Evolutionary conservation across 140 eudicot genomes (phyloP), one percentile per base, ranked within the genome.

Genomic region (Bidens hawaiensis): DNA sequence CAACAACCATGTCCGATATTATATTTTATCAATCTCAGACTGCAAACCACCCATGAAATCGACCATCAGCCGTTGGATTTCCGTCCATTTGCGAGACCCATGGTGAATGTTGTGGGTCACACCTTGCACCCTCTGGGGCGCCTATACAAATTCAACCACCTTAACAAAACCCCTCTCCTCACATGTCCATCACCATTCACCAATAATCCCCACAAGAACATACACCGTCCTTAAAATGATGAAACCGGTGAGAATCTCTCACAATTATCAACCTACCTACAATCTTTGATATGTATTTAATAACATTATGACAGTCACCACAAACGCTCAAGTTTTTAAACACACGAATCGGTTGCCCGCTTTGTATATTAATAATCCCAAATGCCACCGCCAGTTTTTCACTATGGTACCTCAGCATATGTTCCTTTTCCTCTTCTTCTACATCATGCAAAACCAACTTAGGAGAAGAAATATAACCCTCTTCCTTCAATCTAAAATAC

Each of bases 121-220:
- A n/a, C n/a, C n/a, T n/a, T n/a, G n/a, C n/a, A n/a, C n/a, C n/a
- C n/a, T n/a, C n/a, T n/a, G n/a, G n/a, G n/a, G n/a, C n/a, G n/a
- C n/a, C n/a, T n/a, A n/a, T n/a, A n/a, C n/a, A n/a, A n/a, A n/a
- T n/a, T n/a, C n/a, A n/a, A n/a, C n/a, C n/a, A n/a, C n/a, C n/a
- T n/a, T n/a, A n/a, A n/a, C n/a, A 18, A 33, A 51, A 51, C 23
- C 58, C 12, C 12, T 28, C 4, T 57, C 0, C n/a, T 31, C 46
- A 19, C 33, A 33, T 57, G 9, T 4, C 18, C 18, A 31, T 77
- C 71, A 86, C 95, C 95, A 86, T 19, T 77, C 71, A 86, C 95
- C 95, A 86, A 53, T 86, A 86, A 65, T 86, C 95, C 34, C 95
- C 90, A 78, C 95, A 86, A 50, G 88, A 75, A 61, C 95, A 86